Evolutionary conservation across 495 filamentous ascomycete species (phyloP).

Genomic region (Cryomyces minteri): DNA sequence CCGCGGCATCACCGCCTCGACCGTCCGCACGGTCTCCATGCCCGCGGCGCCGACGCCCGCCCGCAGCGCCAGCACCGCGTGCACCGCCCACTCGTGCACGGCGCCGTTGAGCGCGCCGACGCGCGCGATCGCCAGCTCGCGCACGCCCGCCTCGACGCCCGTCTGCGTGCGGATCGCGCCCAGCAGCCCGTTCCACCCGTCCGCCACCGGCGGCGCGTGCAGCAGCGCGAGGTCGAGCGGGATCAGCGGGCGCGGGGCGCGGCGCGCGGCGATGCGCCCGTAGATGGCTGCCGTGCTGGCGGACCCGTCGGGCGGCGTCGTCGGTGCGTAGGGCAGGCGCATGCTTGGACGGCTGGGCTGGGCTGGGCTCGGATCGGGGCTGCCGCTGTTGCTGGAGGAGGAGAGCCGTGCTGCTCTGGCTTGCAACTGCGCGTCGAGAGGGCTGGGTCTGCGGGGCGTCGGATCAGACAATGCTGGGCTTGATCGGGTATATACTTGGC

Average conservation of each 20-base stretch:
- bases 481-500: too few species aligned
- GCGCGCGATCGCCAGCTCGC: conserved; percentile 56
- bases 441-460: too few species aligned
- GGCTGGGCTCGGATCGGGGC: too few species aligned
- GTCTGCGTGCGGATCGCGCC: conserved; percentile 54
- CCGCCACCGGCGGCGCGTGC: conserved; percentile 50
- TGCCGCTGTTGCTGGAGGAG: too few species aligned
- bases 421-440: too few species aligned
- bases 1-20: background rate
- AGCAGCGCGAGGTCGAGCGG: conserved; percentile 56
- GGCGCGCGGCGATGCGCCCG: conserved; percentile 39
- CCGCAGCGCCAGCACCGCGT: conserved; percentile 23
- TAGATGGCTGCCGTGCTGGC: conserved; percentile 29
- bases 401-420: too few species aligned
- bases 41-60: conserved; percentile 12
- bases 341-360: conserved; percentile 5
- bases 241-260: conserved; percentile 40
- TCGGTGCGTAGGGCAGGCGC: conserved; percentile 11
- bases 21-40: conserved; percentile 5
- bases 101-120: too few species aligned
- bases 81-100: too few species aligned
- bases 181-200: conserved; percentile 66
- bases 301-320: conserved; percentile 3
- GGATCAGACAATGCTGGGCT: too few species aligned
- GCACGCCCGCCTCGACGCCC: conserved; percentile 34